Evolutionary conservation across 2,329 filamentous ascomycete species (phyloP).

Genomic region (Sporothrix brasiliensis): DNA sequence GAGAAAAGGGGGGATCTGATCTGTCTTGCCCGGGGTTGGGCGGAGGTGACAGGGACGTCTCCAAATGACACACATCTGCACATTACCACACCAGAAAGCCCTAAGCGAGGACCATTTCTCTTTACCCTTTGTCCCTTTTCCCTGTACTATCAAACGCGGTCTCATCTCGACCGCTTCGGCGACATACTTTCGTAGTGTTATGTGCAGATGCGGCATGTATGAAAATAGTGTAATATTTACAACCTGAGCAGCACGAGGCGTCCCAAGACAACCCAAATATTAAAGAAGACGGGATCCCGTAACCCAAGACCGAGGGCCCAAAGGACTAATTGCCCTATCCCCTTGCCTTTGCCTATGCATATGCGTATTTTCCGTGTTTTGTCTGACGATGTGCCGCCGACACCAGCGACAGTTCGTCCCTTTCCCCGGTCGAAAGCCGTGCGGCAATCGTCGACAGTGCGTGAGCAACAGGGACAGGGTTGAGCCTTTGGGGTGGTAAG

Average conservation of each 20-base stretch:
- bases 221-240: too few species aligned
- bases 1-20: not conserved
- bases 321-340: not conserved
- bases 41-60: conserved; percentile 5
- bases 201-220: conserved; percentile 8
- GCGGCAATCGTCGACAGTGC: not conserved
- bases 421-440: conserved; percentile 4
- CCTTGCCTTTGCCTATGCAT: conserved; percentile 21
- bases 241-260: not conserved
- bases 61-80: not conserved
- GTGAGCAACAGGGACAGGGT: conserved; percentile 1
- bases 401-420: conserved; percentile 19
- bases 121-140: not conserved
- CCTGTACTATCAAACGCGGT: conserved; percentile 7
- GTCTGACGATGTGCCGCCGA: conserved; percentile 19
- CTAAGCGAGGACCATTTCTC: not conserved
- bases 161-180: too few species aligned
- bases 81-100: conserved; percentile 14
- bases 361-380: conserved; percentile 14
- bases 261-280: not conserved
- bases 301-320: not conserved
- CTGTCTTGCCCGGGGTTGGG: conserved; percentile 2
- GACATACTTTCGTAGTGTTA: too few species aligned
- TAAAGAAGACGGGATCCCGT: not conserved
- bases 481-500: conserved; percentile 3